Percentiles rank a stretch among this genome's conserved stretches.
Evolutionary conservation across 176 grass and related monocot genomes (phyloP).

Genomic region (Oryza officinalis): DNA sequence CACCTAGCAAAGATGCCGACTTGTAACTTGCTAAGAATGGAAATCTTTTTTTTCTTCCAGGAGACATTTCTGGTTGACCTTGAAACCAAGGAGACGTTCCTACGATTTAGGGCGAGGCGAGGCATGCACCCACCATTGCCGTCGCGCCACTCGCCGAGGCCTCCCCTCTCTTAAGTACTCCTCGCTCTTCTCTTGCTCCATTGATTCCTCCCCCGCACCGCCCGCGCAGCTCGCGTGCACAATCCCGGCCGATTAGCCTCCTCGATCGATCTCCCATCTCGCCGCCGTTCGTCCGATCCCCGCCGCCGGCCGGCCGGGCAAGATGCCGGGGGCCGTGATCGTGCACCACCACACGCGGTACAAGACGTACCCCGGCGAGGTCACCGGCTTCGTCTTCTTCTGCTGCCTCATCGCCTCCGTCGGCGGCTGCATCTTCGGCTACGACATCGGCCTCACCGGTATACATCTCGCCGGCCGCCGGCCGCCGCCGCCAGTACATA

Average conservation of each 20-base stretch:
- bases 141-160: slow-evolving; percentile 24
- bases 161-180: slow-evolving; percentile 43
- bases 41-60: not conserved
- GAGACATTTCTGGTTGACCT: slow-evolving; percentile 39
- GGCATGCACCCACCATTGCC: slow-evolving; percentile 41
- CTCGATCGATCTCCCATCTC: not conserved
- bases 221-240: too few relatives aligned
- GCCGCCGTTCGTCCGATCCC: not conserved
- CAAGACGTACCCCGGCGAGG: slow-evolving; percentile 59
- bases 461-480: not conserved
- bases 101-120: slow-evolving; percentile 30
- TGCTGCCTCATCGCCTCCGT: slow-evolving; percentile 52
- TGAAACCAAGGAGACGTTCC: slow-evolving; percentile 32
- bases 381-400: slow-evolving; percentile 55
- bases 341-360: slow-evolving; percentile 54
- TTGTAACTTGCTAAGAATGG: slow-evolving; percentile 26
- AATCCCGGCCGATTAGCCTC: not conserved
- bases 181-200: slow-evolving; percentile 27
- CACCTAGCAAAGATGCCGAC: not conserved
- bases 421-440: slow-evolving; percentile 61
- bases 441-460: slow-evolving; percentile 57
- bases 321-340: slow-evolving; percentile 53
- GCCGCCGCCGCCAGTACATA: not conserved
- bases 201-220: slow-evolving; percentile 31
- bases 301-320: not conserved